These are phyloP conservation scores for Cutaneotrichosporon sp. DNA, from an alignment of 1,284 basidiomycete species.

Conservation along the genomic window DNA sequence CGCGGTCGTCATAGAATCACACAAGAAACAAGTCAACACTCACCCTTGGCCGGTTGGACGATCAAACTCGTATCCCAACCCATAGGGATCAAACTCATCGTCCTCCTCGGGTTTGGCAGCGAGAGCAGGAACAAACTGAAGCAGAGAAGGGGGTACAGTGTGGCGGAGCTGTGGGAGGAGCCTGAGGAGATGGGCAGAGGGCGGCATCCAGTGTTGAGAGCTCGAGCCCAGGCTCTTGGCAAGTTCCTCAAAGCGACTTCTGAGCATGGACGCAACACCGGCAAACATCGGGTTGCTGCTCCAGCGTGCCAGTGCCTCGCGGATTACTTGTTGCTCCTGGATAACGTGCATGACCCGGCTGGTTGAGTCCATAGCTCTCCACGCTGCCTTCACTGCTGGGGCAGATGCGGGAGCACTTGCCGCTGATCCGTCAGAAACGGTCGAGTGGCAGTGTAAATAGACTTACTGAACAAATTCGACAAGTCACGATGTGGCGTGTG, in stretches of 20 bases:
- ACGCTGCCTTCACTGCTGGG: not conserved
- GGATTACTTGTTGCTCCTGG: not conserved
- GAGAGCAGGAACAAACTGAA: not conserved
- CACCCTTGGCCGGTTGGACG: conserved; percentile 19
- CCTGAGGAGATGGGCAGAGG: not conserved
- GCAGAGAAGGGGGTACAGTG: not conserved
- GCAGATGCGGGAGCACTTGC: not conserved
- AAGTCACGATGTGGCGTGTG: not conserved
- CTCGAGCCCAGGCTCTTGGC: not conserved
- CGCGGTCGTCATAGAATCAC: no score
- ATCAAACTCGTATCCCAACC: not conserved
- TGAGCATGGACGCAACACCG: not conserved
- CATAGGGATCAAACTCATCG: not conserved
- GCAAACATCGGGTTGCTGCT: not conserved
- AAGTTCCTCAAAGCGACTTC: not conserved
- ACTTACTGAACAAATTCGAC: not conserved
- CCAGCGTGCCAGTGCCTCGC: not conserved
- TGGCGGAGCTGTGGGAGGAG: not conserved
- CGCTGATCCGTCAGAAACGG: not conserved
- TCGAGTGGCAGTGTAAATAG: not conserved
- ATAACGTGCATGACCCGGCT: not conserved
- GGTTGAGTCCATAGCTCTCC: not conserved
- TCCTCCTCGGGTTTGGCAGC: not conserved
- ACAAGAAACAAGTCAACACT: no score
- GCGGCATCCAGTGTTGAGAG: not conserved